These are phyloP conservation scores for Aspergillus aculeatus DNA, from an alignment of 2,329 filamentous ascomycete species.

Conservation along the genomic window DNA sequence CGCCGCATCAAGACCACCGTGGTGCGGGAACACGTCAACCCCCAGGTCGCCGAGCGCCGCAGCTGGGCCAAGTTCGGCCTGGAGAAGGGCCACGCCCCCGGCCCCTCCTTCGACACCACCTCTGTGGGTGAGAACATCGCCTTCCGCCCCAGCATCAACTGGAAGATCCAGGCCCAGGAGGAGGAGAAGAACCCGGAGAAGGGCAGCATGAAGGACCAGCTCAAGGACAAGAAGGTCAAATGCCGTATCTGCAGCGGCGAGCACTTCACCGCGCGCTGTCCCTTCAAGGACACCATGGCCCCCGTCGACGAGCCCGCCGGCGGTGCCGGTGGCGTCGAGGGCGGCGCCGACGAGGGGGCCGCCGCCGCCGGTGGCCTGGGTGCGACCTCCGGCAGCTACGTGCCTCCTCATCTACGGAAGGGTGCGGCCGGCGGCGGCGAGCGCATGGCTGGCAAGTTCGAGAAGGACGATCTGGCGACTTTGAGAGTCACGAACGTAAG, in stretches of 20 bases:
- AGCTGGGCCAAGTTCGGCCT: constrained; percentile 89
- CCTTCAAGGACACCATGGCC: constrained; percentile 99
- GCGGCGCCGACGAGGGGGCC: constrained; percentile 45
- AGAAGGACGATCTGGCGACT: constrained; percentile 94
- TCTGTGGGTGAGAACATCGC: constrained; percentile 97
- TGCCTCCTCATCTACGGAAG: constrained; percentile 88
- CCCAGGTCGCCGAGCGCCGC: constrained; percentile 91
- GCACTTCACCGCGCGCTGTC: constrained; percentile 98
- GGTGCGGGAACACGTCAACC: constrained; percentile 92
- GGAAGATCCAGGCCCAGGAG: constrained; percentile 86
- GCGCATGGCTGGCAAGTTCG: constrained; percentile 88
- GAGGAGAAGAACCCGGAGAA: constrained; percentile 54
- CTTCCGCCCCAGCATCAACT: constrained; percentile 90
- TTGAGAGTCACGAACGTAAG: constrained; percentile 95
- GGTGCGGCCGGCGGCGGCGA: constrained; percentile 62
- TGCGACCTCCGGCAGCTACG: constrained; percentile 76
- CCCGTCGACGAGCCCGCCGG: constrained; percentile 51
- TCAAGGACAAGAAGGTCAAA: constrained; percentile 99
- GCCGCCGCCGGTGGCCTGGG: constrained; percentile 58
- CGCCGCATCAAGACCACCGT: constrained; percentile 91
- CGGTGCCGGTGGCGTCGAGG: constrained; percentile 43
- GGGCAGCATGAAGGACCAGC: constrained; percentile 63
- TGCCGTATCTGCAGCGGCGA: constrained; percentile 98
- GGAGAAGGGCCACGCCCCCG: constrained; percentile 78
- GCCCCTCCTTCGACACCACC: constrained; percentile 85